Evolutionary conservation across 208 protist genomes (phyloP), one percentile per base, ranked within the genome.

Genomic region (Blechomonas ayalai): DNA sequence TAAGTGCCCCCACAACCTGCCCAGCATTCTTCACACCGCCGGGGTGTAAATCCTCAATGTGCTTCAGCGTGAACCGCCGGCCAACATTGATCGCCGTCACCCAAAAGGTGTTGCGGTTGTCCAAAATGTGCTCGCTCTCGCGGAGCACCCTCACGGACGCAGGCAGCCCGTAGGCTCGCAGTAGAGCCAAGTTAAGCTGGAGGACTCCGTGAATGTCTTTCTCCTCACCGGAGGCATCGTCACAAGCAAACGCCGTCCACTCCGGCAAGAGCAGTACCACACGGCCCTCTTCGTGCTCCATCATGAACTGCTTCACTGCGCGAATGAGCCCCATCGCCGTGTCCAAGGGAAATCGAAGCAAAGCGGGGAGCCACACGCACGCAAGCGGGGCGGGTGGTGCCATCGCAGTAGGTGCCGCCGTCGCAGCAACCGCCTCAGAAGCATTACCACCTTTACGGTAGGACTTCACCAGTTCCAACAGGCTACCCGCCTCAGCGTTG

Each of bases 391-490:
- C 68, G 13, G 35, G 36, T 12, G 67, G 61, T 7, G 54, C 25
- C 8, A 39, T 39, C 9, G 50, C 41, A 9, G 55, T 29, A 28
- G 8, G 16, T 19, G 38, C 33, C 13, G 55, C 39, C 1, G 55
- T 34, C 15, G n/a, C 19, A 6, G 45, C 27, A 9, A 24, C 13
- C 3, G 45, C 36, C 6, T 38, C 53, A 31, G 49, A 24, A 0
- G 57, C 52, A 0, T 33, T 45, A 41, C 43, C 49, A 13, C 41
- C 55, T 32, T 82, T 82, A 4, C 77, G 69, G 51, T 76, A 96
- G 1, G 59, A 69, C 50, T 83, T 90, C n/a, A 98, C 94, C 37
- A 70, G 52, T 43, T 84, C 76, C 12, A 98, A 67, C 20, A 98
- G 67, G 8, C 59, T 51, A 29, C 70, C 74, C 13, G 96, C 97